These are phyloP conservation scores for Aquilaria yunnanensis DNA, from an alignment of 345 rosid genomes.

Conservation along the genomic window DNA sequence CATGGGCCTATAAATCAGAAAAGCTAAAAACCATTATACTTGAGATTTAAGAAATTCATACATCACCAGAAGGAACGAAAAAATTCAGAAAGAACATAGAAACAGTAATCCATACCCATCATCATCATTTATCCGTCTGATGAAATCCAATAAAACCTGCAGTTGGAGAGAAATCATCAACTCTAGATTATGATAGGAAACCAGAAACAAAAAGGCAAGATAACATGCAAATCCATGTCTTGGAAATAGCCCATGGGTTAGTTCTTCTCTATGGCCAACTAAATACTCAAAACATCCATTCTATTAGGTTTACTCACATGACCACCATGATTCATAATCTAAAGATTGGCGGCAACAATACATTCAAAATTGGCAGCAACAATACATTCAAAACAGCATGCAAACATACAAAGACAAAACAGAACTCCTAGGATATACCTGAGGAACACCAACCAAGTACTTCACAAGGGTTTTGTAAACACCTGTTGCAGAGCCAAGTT, in stretches of 20 bases:
- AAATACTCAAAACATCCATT: too few species aligned
- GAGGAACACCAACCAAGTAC: slow-evolving; percentile 99
- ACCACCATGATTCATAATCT: too few species aligned
- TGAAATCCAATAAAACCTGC: slow-evolving; percentile 94
- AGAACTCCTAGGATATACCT: slow-evolving; percentile 39
- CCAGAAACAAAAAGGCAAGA: too few species aligned
- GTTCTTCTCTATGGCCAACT: too few species aligned
- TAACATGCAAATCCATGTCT: too few species aligned
- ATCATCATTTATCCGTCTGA: slow-evolving; percentile 88
- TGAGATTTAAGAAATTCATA: neutral
- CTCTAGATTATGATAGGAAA: too few species aligned
- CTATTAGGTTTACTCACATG: too few species aligned
- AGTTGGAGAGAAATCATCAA: neutral
- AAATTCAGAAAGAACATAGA: slow-evolving; percentile 8
- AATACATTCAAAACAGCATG: too few species aligned
- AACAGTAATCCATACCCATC: slow-evolving; percentile 62
- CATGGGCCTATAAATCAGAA: slow-evolving; percentile 69
- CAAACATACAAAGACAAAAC: too few species aligned
- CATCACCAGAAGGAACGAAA: slow-evolving; percentile 4
- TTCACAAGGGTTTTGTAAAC: slow-evolving; percentile 96
- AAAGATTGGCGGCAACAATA: too few species aligned
- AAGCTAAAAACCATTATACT: slow-evolving; percentile 7
- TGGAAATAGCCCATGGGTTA: too few species aligned
- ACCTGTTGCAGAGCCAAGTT: slow-evolving; percentile 97
- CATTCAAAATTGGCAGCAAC: too few species aligned